Evolutionary conservation across 2,329 filamentous ascomycete genomes (phyloP).

Genomic region (Alternaria viburni): DNA sequence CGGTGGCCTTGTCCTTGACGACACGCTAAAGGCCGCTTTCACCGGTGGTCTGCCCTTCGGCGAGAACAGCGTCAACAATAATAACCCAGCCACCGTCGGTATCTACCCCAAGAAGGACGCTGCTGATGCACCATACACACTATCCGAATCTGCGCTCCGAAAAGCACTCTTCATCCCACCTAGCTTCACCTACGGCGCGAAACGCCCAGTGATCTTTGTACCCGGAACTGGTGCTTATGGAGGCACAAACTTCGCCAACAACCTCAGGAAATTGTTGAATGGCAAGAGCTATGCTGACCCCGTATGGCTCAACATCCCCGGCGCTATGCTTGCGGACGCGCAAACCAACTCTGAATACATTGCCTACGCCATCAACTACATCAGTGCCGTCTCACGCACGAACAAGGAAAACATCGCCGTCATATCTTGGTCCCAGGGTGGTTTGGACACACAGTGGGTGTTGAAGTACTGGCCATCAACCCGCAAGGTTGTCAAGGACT

Average conservation of each 20-base stretch:
- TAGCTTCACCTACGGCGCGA: constrained; percentile 53
- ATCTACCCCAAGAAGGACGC: constrained; percentile 49
- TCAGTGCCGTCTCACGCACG: constrained; percentile 45
- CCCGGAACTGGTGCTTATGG: constrained; percentile 61
- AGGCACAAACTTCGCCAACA: constrained; percentile 54
- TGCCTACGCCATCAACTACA: constrained; percentile 65
- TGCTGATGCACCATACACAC: constrained; percentile 57
- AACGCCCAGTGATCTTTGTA: constrained; percentile 59
- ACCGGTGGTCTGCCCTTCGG: constrained; percentile 20
- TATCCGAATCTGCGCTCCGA: constrained; percentile 56
- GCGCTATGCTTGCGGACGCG: constrained; percentile 54
- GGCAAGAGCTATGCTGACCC: constrained; percentile 34
- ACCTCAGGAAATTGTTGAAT: constrained; percentile 58
- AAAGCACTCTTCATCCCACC: constrained; percentile 61
- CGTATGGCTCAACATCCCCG: constrained; percentile 64
- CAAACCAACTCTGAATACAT: constrained; percentile 63
- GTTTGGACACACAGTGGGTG: constrained; percentile 62
- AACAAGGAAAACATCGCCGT: constrained; percentile 10
- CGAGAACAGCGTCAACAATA: constrained; percentile 32
- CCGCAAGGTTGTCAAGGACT: constrained; percentile 54
- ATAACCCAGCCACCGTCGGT: constrained; percentile 22
- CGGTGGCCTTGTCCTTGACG: constrained; percentile 23
- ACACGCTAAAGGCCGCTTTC: constrained; percentile 19
- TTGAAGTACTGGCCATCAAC: constrained; percentile 65
- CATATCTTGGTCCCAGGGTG: constrained; percentile 61